A percentile compares a stretch with the other conserved stretches of the same genome.
phyloP scores from a whole-genome alignment of 176 grass and related monocot species.

The Zoysia pacifica region DNA sequence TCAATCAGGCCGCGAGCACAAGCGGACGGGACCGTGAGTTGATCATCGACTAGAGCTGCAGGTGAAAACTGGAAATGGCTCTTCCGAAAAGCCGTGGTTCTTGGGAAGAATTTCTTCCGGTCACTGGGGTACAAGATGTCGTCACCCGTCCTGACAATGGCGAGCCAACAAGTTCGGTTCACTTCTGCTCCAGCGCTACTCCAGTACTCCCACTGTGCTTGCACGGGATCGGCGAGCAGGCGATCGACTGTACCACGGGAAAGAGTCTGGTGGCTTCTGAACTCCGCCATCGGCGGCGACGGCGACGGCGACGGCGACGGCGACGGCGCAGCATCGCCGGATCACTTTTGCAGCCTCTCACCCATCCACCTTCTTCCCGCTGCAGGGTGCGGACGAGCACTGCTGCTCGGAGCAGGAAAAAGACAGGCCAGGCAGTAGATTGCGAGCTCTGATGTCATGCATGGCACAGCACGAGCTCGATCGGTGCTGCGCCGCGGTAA shows the following conservation, averaged over 20 bases:
- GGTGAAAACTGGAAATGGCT: not conserved
- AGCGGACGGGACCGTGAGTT: not conserved
- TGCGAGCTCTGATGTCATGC: conserved; percentile 13
- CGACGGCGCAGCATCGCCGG: not conserved
- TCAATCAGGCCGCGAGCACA: not conserved
- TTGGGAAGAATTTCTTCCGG: no score
- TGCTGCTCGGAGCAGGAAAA: not conserved
- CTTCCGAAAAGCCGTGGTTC: no score
- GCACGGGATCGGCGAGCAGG: no score
- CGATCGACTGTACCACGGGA: no score
- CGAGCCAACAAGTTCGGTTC: no score
- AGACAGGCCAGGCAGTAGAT: not conserved
- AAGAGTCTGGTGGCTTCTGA: not conserved
- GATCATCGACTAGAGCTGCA: not conserved
- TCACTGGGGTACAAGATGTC: no score
- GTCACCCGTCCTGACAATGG: no score
- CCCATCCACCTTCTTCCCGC: not conserved
- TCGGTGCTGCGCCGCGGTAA: not conserved
- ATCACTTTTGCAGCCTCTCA: not conserved
- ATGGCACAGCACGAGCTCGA: not conserved
- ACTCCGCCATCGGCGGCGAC: not conserved
- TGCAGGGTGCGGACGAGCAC: not conserved
- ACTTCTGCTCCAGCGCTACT: no score
- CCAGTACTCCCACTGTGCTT: no score
- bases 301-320: no score